Base-by-base conservation (phyloP, 1,284 basidiomycete genomes). In the Erythrobasidium hasegawianum region DNA sequence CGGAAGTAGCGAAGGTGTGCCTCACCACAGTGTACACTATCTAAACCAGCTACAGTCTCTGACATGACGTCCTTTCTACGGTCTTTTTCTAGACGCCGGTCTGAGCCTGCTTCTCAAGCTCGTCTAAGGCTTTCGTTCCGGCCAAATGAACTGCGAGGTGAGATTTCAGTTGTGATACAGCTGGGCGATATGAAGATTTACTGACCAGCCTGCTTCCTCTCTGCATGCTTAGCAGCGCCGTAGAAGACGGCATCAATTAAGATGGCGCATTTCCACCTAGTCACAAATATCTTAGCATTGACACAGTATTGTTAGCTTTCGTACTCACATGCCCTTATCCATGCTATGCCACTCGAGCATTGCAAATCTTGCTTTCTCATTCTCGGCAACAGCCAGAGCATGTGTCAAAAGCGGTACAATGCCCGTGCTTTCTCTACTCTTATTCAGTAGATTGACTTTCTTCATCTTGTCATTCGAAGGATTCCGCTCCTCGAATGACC, bases 251-350 rank as follows among this genome's bases (percentile, higher is more conserved):
- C 62, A 43, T 65, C 62, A 20, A 55, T 56, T 14, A 65, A 52
- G 29, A 53, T 49, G 54, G 53, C 62, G 62, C 62, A 65, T 43
- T 65, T 65, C 62, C 62, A 65, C 27, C 62, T 65, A 38, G 22
- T 3, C 11, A n/a, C n/a, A n/a, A n/a, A n/a, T n/a, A n/a, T n/a
- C 11, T 41, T 41, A 41, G 40, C 40, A 10, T 11, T 10, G n/a
- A 41, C 40, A 41, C 11, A 10, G 40, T 11, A 10, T 11, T n/a
- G n/a, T n/a, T n/a, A n/a, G n/a, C n/a, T n/a, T 22, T 11, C 33
- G 2, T n/a, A 65, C 62, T 53, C 43, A 65, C 62, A 56, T 56
- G 45, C 57, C 57, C 56, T 65, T 65, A 26, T 65, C 62, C 14
- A 57, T 56, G 18, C 53, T 55, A 45, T 57, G 57, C 62, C 62